These are phyloP conservation scores for Cladorrhinum sp. DNA, from an alignment of 2,329 filamentous ascomycete genomes.

Conservation along the genomic window DNA sequence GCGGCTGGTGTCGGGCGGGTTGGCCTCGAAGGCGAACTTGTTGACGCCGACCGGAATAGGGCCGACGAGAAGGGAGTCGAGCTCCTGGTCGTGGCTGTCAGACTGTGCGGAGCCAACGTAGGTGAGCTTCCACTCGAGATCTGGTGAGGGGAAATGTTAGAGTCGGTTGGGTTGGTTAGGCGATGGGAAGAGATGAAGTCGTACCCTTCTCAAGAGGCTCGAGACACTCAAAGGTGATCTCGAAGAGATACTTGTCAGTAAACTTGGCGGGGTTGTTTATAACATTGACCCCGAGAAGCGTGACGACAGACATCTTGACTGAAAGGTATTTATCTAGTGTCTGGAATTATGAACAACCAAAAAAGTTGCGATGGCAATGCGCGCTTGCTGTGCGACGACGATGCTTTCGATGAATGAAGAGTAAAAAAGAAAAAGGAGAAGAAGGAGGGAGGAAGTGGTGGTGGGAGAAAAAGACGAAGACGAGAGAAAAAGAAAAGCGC, in stretches of 20 bases:
- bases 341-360: too few species aligned
- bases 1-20: conserved; percentile 81
- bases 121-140: conserved; percentile 98
- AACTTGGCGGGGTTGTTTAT: conserved; percentile 97
- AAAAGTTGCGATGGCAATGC: background rate
- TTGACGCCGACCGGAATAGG: conserved; percentile 98
- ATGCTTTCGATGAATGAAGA: background rate
- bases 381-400: background rate
- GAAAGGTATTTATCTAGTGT: conserved; percentile 1
- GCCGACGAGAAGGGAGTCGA: conserved; percentile 92
- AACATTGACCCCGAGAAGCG: conserved; percentile 90
- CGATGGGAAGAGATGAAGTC: conserved; percentile 22
- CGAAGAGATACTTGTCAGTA: conserved; percentile 88
- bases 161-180: background rate
- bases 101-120: conserved; percentile 98
- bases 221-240: conserved; percentile 98
- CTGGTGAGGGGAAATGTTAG: conserved; percentile 43
- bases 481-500: background rate
- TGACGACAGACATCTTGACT: conserved; percentile 85
- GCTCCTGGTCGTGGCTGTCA: conserved; percentile 97
- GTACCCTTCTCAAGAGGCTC: conserved; percentile 89
- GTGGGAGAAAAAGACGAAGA: background rate
- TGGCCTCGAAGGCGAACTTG: conserved; percentile 97
- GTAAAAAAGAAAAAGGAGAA: background rate
- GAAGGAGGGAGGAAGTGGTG: background rate